These are phyloP conservation scores for Sarocladium oryzae DNA, from an alignment of 2,329 filamentous ascomycete species.

Conservation along the genomic window DNA sequence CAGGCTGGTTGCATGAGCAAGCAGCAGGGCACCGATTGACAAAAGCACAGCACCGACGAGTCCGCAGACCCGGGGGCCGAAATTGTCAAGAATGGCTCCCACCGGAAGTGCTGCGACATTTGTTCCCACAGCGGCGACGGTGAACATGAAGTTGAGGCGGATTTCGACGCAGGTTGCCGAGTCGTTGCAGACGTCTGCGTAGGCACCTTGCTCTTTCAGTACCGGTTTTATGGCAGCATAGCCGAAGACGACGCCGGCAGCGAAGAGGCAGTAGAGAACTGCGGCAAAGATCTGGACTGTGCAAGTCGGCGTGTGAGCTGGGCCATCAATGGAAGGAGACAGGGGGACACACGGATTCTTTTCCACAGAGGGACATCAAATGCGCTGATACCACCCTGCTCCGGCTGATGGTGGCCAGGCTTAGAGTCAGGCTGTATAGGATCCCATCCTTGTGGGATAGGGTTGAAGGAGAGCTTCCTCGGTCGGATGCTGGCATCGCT, in stretches of 20 bases:
- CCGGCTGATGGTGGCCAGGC: slow-evolving; percentile 9
- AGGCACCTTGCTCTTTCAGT: slow-evolving; percentile 66
- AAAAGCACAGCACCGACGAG: slow-evolving; percentile 64
- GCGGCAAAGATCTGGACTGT: slow-evolving; percentile 23
- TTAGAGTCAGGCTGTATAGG: slow-evolving; percentile 21
- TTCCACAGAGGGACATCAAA: slow-evolving; percentile 51
- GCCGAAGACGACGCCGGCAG: slow-evolving; percentile 75
- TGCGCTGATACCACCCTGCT: slow-evolving; percentile 31
- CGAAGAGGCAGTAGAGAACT: slow-evolving; percentile 54
- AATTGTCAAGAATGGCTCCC: slow-evolving; percentile 77
- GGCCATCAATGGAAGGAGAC: neutral
- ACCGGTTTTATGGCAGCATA: slow-evolving; percentile 82
- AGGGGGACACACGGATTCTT: slow-evolving; percentile 38
- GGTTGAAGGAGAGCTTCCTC: slow-evolving; percentile 47
- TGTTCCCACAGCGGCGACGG: slow-evolving; percentile 77
- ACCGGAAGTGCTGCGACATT: slow-evolving; percentile 83
- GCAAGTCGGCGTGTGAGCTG: neutral
- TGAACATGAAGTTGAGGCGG: slow-evolving; percentile 85
- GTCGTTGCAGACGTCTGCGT: slow-evolving; percentile 55
- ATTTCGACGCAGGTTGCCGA: slow-evolving; percentile 41
- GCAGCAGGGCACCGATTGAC: slow-evolving; percentile 60
- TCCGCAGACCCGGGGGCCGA: slow-evolving; percentile 70
- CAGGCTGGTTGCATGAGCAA: slow-evolving; percentile 56
- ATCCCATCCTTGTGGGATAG: slow-evolving; percentile 46
- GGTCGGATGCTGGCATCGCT: slow-evolving; percentile 41